Percentiles rank a stretch among this genome's conserved stretches.
phyloP scores from a whole-genome alignment of 257 asterid species.

The Primulina eburnea region DNA sequence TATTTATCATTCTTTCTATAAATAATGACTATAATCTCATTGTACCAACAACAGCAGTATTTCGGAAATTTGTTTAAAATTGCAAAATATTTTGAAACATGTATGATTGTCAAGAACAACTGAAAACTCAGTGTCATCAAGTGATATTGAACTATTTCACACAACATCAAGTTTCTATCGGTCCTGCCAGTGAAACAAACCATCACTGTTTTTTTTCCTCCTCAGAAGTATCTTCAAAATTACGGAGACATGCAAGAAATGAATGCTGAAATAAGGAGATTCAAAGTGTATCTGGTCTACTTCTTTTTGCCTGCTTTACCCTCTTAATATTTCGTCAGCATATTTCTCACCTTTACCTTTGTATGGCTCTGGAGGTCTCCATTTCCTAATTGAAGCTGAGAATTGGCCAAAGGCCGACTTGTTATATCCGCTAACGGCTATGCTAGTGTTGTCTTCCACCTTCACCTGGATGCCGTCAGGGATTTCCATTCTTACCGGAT shows the following conservation, averaged over 20 bases:
- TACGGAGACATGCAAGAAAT: conserved; percentile 27
- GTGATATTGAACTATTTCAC: no score
- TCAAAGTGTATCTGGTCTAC: conserved; percentile 20
- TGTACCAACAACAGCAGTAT: no score
- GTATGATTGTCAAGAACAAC: no score
- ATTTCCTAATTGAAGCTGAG: conserved; percentile 87
- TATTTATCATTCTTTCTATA: no score
- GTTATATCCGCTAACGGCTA: conserved; percentile 75
- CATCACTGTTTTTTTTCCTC: not conserved
- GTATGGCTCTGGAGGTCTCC: conserved; percentile 99
- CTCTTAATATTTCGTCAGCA: conserved; percentile 86
- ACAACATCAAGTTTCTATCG: no score
- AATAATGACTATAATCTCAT: no score
- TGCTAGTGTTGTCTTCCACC: conserved; percentile 92
- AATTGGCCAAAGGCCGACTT: conserved; percentile 86
- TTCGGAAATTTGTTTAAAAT: no score
- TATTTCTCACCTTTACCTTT: conserved; percentile 94
- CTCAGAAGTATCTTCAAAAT: conserved; percentile 19
- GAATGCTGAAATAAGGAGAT: conserved; percentile 12
- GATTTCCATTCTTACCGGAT: conserved; percentile 82
- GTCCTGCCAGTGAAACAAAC: not conserved
- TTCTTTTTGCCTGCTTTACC: conserved; percentile 99
- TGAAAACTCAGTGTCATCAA: no score
- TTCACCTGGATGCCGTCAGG: conserved; percentile 74
- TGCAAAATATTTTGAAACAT: no score